Conservation (phyloP, 257 asterid genomes). For the Capsicum rhomboideum region DNA sequence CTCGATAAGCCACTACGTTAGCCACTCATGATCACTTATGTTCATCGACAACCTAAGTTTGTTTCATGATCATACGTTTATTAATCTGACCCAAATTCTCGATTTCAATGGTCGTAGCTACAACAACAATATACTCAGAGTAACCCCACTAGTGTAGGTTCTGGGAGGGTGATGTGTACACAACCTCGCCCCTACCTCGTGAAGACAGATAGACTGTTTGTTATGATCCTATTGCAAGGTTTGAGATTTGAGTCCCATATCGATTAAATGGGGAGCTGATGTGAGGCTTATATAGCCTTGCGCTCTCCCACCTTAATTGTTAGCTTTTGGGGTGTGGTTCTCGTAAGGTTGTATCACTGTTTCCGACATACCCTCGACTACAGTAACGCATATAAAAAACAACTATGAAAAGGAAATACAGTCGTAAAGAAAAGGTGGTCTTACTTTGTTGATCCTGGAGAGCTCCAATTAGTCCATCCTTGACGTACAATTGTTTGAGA, state of each 20-base stretch:
- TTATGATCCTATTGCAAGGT: too few species aligned
- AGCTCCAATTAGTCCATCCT: conserved; percentile 74
- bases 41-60: background rate
- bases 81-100: background rate
- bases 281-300: too few species aligned
- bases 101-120: background rate
- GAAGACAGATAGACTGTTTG: too few species aligned
- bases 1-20: background rate
- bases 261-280: too few species aligned
- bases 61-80: background rate
- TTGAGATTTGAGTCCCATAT: too few species aligned
- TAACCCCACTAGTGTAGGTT: background rate
- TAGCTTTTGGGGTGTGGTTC: too few species aligned
- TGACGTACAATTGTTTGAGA: conserved; percentile 49
- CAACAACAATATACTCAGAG: background rate
- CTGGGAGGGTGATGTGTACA: too few species aligned
- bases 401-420: background rate
- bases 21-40: background rate
- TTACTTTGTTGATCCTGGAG: conserved; percentile 44
- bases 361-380: background rate
- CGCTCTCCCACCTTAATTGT: too few species aligned
- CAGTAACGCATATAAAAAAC: background rate
- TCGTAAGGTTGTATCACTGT: too few species aligned
- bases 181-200: too few species aligned
- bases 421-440: background rate